phyloP scores from a whole-genome alignment of 352 stramenopile genomes.

The Blastocystis sp. region DNA sequence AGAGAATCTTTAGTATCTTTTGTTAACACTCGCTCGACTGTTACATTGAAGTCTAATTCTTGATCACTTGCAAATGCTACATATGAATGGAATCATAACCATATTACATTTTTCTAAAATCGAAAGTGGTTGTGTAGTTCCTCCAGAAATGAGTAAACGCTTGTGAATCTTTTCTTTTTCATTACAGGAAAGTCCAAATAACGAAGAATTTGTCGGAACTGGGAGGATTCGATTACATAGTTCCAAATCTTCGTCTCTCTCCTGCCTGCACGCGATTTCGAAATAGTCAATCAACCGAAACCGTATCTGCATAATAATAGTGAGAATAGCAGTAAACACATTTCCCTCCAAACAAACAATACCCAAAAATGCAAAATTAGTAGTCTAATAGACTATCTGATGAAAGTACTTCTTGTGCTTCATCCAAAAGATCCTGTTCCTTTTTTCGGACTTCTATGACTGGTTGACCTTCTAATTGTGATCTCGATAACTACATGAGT shows the following conservation, averaged over 20 bases:
- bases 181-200: neutral
- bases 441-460: neutral
- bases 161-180: neutral
- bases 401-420: neutral
- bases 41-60: neutral
- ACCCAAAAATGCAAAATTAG: conserved; percentile 36
- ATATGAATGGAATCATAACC: neutral
- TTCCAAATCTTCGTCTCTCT: neutral
- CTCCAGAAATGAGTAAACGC: neutral
- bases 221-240: neutral
- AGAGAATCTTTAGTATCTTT: neutral
- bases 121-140: neutral
- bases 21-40: neutral
- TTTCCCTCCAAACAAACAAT: conserved; percentile 61
- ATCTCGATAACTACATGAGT: neutral
- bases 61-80: neutral
- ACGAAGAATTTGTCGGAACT: neutral
- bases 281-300: conserved; percentile 4
- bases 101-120: neutral
- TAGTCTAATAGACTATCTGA: neutral
- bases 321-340: neutral
- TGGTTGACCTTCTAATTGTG: neutral
- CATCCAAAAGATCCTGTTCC: conserved; percentile 11
- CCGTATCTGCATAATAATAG: neutral
- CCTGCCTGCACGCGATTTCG: neutral